A percentile compares a stretch with the other conserved stretches of the same genome.
Evolutionary conservation across 176 grass and related monocot species (phyloP).

Genomic region (Aegilops sharonensis): DNA sequence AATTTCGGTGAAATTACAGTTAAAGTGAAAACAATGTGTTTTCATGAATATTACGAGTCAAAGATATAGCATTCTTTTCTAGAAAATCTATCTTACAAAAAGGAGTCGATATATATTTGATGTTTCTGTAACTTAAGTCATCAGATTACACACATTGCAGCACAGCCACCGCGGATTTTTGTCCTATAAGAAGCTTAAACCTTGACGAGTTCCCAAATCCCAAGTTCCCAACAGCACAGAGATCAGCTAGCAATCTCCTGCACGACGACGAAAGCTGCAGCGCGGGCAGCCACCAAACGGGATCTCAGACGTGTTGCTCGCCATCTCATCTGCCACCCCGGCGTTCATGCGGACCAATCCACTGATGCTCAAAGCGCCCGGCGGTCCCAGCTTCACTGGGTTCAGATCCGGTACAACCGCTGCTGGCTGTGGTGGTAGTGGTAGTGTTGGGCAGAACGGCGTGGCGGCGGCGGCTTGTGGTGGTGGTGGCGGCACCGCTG

Average conservation of each 20-base stretch:
- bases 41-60: too few relatives aligned
- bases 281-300: slow-evolving; percentile 22
- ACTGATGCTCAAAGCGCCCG: too few relatives aligned
- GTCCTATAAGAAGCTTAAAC: not conserved
- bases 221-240: not conserved
- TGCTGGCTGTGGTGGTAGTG: not conserved
- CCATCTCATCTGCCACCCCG: not conserved
- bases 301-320: not conserved
- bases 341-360: not conserved
- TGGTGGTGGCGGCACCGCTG: not conserved
- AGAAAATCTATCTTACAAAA: not conserved
- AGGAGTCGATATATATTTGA: not conserved
- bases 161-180: too few relatives aligned
- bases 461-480: too few relatives aligned
- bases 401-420: not conserved
- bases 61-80: not conserved
- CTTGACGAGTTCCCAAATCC: not conserved
- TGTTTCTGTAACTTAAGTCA: not conserved
- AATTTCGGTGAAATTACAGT: too few relatives aligned
- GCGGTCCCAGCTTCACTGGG: not conserved
- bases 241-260: not conserved
- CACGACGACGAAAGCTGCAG: slow-evolving; percentile 4
- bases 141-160: too few relatives aligned
- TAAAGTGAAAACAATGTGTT: too few relatives aligned
- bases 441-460: not conserved